phyloP scores from a whole-genome alignment of 2,329 filamentous ascomycete genomes.

The Sclerotinia glacialis region DNA sequence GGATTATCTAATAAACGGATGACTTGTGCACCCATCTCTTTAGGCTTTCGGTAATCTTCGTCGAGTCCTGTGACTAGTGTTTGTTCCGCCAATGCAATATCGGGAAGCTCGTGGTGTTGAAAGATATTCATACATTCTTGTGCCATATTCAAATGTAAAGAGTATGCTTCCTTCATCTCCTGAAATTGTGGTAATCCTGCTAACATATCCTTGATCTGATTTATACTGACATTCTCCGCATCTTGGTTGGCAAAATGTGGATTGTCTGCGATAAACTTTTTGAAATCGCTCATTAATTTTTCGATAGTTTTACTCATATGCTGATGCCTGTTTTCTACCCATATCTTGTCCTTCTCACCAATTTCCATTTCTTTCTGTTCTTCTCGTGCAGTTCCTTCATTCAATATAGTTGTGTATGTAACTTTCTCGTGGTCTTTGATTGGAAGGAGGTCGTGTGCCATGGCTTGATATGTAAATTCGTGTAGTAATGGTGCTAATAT shows the following conservation, averaged over 20 bases:
- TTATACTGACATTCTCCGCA: conserved; percentile 70
- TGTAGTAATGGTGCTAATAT: conserved; percentile 82
- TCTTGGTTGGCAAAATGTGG: conserved; percentile 82
- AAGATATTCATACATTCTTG: conserved; percentile 97
- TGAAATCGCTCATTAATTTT: conserved; percentile 88
- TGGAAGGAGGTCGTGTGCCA: conserved; percentile 89
- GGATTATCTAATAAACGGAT: conserved; percentile 87
- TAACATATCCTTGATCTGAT: conserved; percentile 95
- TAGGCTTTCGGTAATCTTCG: conserved; percentile 87
- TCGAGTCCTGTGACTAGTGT: conserved; percentile 87
- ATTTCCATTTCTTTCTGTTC: conserved; percentile 91
- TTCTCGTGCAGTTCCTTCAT: conserved; percentile 66
- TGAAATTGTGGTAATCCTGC: conserved; percentile 92
- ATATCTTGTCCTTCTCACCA: conserved; percentile 85
- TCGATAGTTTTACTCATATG: conserved; percentile 99
- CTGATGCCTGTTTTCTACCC: conserved; percentile 88
- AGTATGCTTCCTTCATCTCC: conserved; percentile 92
- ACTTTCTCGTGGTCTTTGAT: conserved; percentile 88
- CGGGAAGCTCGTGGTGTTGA: conserved; percentile 76
- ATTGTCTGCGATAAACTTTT: conserved; percentile 86
- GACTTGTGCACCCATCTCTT: conserved; percentile 81
- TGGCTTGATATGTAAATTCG: conserved; percentile 97
- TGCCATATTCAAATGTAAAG: conserved; percentile 92
- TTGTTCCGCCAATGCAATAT: conserved; percentile 87
- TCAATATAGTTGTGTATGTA: conserved; percentile 76